phyloP scores from a whole-genome alignment of 140 eudicot species.

The Ambrosia hybrid region DNA sequence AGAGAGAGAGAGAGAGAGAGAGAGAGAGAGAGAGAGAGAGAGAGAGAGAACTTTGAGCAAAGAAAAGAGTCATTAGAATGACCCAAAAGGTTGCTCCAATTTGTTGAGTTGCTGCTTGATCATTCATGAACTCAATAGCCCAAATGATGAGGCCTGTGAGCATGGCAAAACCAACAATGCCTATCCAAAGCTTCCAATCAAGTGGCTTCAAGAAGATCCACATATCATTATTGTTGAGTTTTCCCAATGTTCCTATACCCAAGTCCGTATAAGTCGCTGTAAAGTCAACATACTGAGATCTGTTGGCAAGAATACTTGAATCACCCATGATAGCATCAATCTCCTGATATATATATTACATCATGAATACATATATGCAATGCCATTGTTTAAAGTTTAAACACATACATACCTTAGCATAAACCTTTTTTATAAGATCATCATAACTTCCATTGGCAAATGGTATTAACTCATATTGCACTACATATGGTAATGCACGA shows the following conservation, averaged over 20 bases:
- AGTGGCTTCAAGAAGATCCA: conserved; percentile 59
- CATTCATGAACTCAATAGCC: conserved; percentile 37
- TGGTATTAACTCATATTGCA: conserved; percentile 30
- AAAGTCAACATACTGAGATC: conserved; percentile 55
- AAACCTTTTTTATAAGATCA: conserved; percentile 36
- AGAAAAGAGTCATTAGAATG: conserved; percentile 37
- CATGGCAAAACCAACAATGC: conserved; percentile 25
- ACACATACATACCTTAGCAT: conserved; percentile 26
- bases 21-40: background rate
- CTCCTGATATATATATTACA: conserved; percentile 22
- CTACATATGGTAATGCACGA: conserved; percentile 31
- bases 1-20: too few species aligned
- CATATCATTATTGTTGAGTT: conserved; percentile 13
- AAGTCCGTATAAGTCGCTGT: conserved; percentile 42
- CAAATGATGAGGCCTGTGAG: conserved; percentile 37
- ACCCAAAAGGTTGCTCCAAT: conserved; percentile 33
- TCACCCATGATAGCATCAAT: conserved; percentile 54
- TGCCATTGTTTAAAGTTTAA: background rate
- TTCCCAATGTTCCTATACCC: conserved; percentile 38
- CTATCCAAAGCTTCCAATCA: conserved; percentile 36
- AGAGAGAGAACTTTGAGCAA: conserved; percentile 34
- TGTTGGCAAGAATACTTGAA: conserved; percentile 41
- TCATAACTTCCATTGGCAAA: conserved; percentile 20
- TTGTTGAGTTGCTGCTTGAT: conserved; percentile 32
- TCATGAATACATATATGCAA: background rate